A percentile compares a stretch with the other conserved stretches of the same genome.
phyloP scores from a whole-genome alignment of 2,329 filamentous ascomycete species.

The Cladorrhinum sp. region DNA sequence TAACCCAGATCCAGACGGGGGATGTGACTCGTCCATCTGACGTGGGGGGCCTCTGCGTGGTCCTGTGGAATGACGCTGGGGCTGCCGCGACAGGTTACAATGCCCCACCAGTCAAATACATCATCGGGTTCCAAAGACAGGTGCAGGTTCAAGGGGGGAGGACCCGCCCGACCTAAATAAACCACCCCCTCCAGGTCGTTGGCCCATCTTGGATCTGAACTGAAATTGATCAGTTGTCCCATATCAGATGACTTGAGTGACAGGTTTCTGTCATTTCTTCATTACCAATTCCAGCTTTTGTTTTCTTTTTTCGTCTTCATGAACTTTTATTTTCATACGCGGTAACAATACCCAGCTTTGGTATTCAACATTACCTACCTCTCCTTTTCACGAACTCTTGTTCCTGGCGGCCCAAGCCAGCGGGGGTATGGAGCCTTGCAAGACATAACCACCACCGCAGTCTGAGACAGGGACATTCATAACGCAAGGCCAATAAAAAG shows the following conservation, averaged over 20 bases:
- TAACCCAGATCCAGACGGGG: neutral
- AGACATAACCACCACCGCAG: constrained; percentile 1
- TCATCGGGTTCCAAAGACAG: constrained; percentile 14
- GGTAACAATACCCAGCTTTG: neutral
- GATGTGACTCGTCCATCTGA: neutral
- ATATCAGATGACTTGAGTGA: neutral
- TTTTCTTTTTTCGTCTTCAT: neutral
- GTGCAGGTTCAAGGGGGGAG: constrained; percentile 3
- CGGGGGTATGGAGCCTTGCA: neutral
- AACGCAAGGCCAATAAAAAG: no score
- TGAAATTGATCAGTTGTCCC: neutral
- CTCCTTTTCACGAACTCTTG: neutral
- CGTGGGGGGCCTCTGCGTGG: constrained; percentile 8
- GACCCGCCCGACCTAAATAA: constrained; percentile 1
- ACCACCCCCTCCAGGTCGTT: neutral
- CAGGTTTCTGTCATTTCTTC: neutral
- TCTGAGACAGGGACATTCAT: neutral
- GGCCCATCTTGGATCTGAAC: neutral
- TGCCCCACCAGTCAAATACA: constrained; percentile 17
- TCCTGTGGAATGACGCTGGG: constrained; percentile 12
- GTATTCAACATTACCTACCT: neutral
- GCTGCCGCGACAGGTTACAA: neutral
- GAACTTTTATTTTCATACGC: neutral
- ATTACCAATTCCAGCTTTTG: neutral
- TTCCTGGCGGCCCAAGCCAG: neutral